phyloP scores from a whole-genome alignment of 2,329 filamentous ascomycete genomes.

The Hypoxylon sp. region DNA sequence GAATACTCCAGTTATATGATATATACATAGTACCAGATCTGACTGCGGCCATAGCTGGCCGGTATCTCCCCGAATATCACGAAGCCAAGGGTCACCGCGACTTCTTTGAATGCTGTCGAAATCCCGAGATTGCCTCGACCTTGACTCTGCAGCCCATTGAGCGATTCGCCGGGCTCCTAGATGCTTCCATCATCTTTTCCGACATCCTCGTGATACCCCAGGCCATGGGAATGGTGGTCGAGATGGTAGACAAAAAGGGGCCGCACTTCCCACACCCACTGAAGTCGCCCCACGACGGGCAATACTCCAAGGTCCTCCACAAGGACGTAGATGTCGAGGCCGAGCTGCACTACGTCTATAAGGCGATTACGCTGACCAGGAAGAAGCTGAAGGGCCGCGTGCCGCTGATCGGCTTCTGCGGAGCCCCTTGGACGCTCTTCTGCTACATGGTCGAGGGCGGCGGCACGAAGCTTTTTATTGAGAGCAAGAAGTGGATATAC shows the following conservation, averaged over 20 bases:
- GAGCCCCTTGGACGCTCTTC: constrained; percentile 94
- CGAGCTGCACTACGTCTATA: constrained; percentile 94
- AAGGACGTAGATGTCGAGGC: constrained; percentile 84
- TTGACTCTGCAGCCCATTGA: constrained; percentile 95
- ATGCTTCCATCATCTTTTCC: constrained; percentile 98
- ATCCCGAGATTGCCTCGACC: constrained; percentile 91
- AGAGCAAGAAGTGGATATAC: constrained; percentile 97
- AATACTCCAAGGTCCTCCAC: constrained; percentile 82
- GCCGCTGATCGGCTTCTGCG: constrained; percentile 95
- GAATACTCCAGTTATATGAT: constrained; percentile 37
- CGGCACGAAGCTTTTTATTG: constrained; percentile 92
- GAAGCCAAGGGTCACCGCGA: constrained; percentile 90
- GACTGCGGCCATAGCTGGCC: constrained; percentile 73
- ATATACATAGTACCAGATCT: neutral
- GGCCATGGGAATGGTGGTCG: constrained; percentile 97
- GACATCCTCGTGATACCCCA: constrained; percentile 98
- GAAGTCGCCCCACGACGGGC: constrained; percentile 79
- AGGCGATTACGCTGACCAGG: constrained; percentile 90
- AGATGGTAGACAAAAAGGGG: constrained; percentile 98
- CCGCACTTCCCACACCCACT: constrained; percentile 93
- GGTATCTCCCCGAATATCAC: constrained; percentile 98
- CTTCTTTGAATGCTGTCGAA: constrained; percentile 98
- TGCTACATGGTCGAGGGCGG: constrained; percentile 99
- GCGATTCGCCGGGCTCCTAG: constrained; percentile 88
- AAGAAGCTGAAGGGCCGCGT: constrained; percentile 89